A percentile compares a stretch with the other conserved stretches of the same genome.
Conservation (phyloP, 2,329 filamentous ascomycete species). For the Salinomyces thailandicus region DNA sequence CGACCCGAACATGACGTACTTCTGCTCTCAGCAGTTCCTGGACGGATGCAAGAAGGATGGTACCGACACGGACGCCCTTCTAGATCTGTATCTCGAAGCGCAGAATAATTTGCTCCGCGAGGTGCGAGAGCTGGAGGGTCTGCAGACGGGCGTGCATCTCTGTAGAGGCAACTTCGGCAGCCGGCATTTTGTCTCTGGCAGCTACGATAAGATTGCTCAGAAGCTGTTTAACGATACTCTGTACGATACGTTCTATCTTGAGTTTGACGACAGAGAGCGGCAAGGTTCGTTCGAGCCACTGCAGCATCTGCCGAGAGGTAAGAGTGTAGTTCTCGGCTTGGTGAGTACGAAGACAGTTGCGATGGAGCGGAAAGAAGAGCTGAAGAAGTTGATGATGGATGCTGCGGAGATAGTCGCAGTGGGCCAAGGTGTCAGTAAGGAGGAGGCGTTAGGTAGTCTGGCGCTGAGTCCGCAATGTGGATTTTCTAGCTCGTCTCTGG, state of each 20-base stretch:
- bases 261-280: slow-evolving; percentile 22
- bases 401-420: slow-evolving; percentile 21
- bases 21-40: slow-evolving; percentile 17
- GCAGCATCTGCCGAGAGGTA: slow-evolving; percentile 19
- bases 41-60: slow-evolving; percentile 13
- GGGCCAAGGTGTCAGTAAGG: slow-evolving; percentile 16
- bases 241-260: slow-evolving; percentile 23
- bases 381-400: slow-evolving; percentile 16
- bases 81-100: slow-evolving; percentile 16
- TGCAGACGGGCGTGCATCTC: slow-evolving; percentile 19
- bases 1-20: slow-evolving; percentile 20
- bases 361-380: slow-evolving; percentile 16
- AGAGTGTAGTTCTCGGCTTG: slow-evolving; percentile 25
- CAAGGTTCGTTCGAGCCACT: slow-evolving; percentile 24
- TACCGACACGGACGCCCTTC: slow-evolving; percentile 12
- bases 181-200: slow-evolving; percentile 13
- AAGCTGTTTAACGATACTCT: slow-evolving; percentile 18
- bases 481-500: slow-evolving; percentile 20
- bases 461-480: slow-evolving; percentile 25
- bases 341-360: slow-evolving; percentile 24
- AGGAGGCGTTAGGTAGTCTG: slow-evolving; percentile 20
- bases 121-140: slow-evolving; percentile 7
- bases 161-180: slow-evolving; percentile 20
- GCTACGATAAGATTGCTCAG: slow-evolving; percentile 21
- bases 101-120: slow-evolving; percentile 13